Evolutionary conservation across 2,329 filamentous ascomycete genomes (phyloP).

Genomic region (Pseudogymnoascus sp.): DNA sequence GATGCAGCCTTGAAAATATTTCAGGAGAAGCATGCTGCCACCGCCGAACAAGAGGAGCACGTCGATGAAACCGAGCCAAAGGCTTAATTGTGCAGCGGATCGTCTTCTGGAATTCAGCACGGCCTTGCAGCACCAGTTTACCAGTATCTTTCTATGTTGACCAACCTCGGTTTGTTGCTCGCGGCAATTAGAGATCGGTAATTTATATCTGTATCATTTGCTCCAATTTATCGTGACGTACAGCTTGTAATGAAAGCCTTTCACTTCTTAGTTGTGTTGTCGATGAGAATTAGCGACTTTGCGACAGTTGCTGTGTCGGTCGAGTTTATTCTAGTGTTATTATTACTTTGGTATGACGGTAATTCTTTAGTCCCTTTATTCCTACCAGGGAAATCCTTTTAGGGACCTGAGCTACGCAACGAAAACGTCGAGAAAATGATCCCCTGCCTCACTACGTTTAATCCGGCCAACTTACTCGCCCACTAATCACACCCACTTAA

Average conservation of each 20-base stretch:
- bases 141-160: background rate
- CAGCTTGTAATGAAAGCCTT: background rate
- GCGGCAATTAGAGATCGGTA: background rate
- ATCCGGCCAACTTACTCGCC: background rate
- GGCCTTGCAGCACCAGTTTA: background rate
- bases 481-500: background rate
- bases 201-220: background rate
- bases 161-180: too few species aligned
- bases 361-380: background rate
- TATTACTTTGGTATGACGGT: background rate
- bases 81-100: background rate
- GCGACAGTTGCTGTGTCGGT: background rate
- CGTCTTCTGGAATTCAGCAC: too few species aligned
- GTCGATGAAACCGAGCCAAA: background rate
- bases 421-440: background rate
- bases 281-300: background rate
- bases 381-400: background rate
- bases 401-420: background rate
- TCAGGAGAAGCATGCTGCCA: conserved; percentile 8
- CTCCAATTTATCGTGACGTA: background rate
- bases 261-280: background rate
- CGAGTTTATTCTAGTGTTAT: background rate
- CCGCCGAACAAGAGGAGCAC: background rate
- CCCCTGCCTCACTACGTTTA: background rate
- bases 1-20: conserved; percentile 20